Evolutionary conservation across 352 stramenopile genomes (phyloP).

Genomic region (Pythium rhizo-oryzae): DNA sequence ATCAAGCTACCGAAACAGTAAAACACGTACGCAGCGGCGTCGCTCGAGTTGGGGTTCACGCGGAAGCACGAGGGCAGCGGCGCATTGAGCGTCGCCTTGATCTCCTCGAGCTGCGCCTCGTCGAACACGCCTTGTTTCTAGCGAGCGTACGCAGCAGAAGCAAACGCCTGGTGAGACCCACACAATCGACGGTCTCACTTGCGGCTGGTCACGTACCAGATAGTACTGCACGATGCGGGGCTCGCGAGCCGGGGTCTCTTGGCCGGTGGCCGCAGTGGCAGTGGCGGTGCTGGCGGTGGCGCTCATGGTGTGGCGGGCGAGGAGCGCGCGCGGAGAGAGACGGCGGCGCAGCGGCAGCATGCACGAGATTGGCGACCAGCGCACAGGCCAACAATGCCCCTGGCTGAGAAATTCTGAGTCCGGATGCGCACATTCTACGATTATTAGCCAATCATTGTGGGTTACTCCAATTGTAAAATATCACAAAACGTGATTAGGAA

Average conservation of each 20-base stretch:
- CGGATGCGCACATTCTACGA: neutral
- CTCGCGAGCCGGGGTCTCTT: neutral
- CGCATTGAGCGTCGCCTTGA: constrained; percentile 52
- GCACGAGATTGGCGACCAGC: neutral
- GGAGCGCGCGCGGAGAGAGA: neutral
- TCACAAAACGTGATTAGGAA: no score
- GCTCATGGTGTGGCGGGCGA: neutral
- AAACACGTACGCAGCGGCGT: constrained; percentile 31
- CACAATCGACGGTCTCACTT: neutral
- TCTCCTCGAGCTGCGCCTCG: constrained; percentile 39
- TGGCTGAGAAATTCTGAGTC: neutral
- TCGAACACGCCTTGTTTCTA: constrained; percentile 68
- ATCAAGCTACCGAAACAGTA: no score
- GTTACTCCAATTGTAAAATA: no score
- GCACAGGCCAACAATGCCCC: no score
- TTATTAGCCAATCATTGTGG: neutral
- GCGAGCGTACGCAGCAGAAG: neutral
- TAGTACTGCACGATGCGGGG: constrained; percentile 70
- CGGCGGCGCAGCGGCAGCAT: neutral
- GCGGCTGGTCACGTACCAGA: constrained; percentile 32
- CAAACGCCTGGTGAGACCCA: neutral
- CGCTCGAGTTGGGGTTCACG: constrained; percentile 51
- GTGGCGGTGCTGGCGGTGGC: neutral
- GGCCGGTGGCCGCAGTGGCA: neutral
- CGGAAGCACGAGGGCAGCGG: constrained; percentile 74